Base-by-base conservation (phyloP, 1,284 basidiomycete genomes). In the Melampsora medusae region DNA sequence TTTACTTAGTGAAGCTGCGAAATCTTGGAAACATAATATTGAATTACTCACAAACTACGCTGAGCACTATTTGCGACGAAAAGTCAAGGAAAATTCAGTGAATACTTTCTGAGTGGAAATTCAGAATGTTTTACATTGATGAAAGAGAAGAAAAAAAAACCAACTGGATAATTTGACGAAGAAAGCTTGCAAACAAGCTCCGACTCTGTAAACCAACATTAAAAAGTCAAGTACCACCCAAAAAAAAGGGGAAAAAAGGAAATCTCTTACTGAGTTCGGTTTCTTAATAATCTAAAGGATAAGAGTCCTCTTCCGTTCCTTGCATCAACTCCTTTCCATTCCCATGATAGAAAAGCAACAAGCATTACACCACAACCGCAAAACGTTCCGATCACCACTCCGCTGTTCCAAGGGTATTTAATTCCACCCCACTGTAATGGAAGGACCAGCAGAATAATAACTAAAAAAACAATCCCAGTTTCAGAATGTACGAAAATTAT, bases 251-350 rank as follows among this genome's bases (percentile, higher is more conserved):
- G 12, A 14, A 42, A 42, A 22, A 59, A 22, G 35, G 4, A 38
- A 38, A 10, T 9, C 35, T 9, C 53, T 22, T n/a, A 59, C 53
- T 59, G 53, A 7, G 53, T 59, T 22, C 9, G 28, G 22, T 59
- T 59, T 10, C 22, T 59, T 28, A 59, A 59, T 59, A 59, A 59
- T 59, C 19, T 59, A 28, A 59, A 59, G 14, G 53, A 28, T 10
- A 59, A 59, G 22, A 59, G 53, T 22, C 53, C 28, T 22, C 53
- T 59, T 59, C 53, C 53, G 22, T 59, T 59, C 53, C n/a, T 59
- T 28, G n/a, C 53, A 17, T 59, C 53, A 7, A 59, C 53, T 22
- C 53, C 53, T 28, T 59, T 59, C 53, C 53, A 59, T 59, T 59
- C 53, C 53, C 53, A 59, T 12, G 25, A 28, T 6, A 59, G 17